Evolutionary conservation across 371 early-diverging fungal genomes (phyloP), one percentile per base, ranked within the genome.

Genomic region (Mortierella sp.): DNA sequence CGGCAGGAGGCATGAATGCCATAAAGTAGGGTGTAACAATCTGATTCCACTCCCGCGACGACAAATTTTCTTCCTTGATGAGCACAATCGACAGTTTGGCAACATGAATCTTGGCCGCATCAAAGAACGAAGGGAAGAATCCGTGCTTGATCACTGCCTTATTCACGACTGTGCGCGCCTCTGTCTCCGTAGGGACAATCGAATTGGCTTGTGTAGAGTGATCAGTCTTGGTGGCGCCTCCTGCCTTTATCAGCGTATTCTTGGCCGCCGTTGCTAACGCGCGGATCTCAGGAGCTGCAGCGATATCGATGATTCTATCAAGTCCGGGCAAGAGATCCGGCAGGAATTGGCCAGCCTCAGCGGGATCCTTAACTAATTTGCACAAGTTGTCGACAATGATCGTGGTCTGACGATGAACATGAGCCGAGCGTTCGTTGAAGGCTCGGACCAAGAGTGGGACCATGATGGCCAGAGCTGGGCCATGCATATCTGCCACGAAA

Each of bases 311-410:
- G 54, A 92, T 87, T 54, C 87, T 82, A 55, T 92, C 89, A 32
- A 94, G 79, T 56, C 90, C 91, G 28, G 94, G 94, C 62, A 94
- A 79, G 49, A 94, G 82, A 49, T 87, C 79, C 30, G 93, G 93
- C 71, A 94, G 72, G 86, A 94, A 94, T 62, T 89, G 93, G 48
- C 88, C 90, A 56, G 92, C 93, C 15, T 91, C 90, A 46, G 83
- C 83, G 14, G 94, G 93, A 72, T 91, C 87, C 70, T 88, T 83
- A 71, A 92, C 93, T 32, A 94, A 85, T 82, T 92, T 93, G 72
- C 87, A 92, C 83, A 94, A 85, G 78, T 94, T 94, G 80, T 91
- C 91, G 54, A 93, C 90, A 70, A 93, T 92, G 73, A 92, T 86
- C 58, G 90, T 89, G 48, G 92, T 82, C 81, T 91, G 90, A 82